Conservation (phyloP, 768 basidiomycete genomes). For the Gloeopeniophorella convolvens region DNA sequence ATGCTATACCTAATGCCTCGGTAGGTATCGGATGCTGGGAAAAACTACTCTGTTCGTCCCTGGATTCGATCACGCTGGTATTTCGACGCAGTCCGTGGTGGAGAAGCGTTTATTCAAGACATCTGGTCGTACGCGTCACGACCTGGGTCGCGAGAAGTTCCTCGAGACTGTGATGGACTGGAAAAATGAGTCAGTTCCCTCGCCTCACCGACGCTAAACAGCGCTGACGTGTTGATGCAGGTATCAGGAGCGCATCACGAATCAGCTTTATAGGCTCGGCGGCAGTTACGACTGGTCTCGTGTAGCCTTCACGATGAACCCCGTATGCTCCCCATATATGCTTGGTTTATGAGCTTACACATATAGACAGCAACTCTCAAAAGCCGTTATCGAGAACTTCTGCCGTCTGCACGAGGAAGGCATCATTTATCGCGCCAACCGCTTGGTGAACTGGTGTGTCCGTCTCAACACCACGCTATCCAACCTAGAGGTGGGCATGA, state of each 20-base stretch:
- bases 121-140: constrained; percentile 78
- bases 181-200: constrained; percentile 81
- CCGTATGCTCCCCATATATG: constrained; percentile 38
- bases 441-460: constrained; percentile 98
- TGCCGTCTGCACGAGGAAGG: constrained; percentile 88
- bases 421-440: constrained; percentile 89
- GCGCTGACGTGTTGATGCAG: constrained; percentile 34
- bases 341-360: not conserved
- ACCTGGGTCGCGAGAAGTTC: constrained; percentile 92
- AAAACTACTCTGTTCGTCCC: constrained; percentile 86
- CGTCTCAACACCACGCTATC: constrained; percentile 93
- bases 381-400: constrained; percentile 89
- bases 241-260: constrained; percentile 89
- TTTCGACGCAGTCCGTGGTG: constrained; percentile 96
- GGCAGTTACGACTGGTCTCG: constrained; percentile 94
- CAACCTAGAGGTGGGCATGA: constrained; percentile 74
- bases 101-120: constrained; percentile 87
- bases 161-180: constrained; percentile 88
- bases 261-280: constrained; percentile 81
- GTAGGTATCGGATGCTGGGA: constrained; percentile 93
- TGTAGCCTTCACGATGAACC: constrained; percentile 92
- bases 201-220: not conserved
- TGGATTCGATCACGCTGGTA: constrained; percentile 97
- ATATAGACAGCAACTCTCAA: constrained; percentile 48
- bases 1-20: not conserved